Evolutionary conservation across 495 filamentous ascomycete species (phyloP), one percentile per base, ranked within the genome.

Genomic region (Xylaria nigripes): DNA sequence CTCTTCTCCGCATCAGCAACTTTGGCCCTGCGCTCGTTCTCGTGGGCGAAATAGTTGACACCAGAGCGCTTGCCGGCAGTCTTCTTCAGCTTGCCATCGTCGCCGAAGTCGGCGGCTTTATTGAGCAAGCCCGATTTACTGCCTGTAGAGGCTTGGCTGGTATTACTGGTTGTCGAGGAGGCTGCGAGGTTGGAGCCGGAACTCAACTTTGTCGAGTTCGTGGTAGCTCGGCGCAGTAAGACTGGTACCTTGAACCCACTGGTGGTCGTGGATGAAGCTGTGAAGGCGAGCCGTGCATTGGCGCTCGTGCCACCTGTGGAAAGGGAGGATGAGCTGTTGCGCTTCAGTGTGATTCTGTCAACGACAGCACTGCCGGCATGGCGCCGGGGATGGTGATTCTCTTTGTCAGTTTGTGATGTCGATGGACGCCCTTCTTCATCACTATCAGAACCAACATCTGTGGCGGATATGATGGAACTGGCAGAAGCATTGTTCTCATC

Each of bases 41-140:
- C 91, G 43, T 89, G 79, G 3, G 87, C 82, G 63, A 91, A 86
- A 56, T 86, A 94, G 61, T 92, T 90, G 29, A 95, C 81, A 32
- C 79, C 79, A 2, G 72, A 76, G 27, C 67, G 66, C 61, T 78
- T 80, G 32, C 75, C 69, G 18, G 84, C 82, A 22, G 81, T 85
- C 73, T 85, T 88, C 72, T 87, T 90, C 10, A 81, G 76, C 50
- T 81, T 80, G 8, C 73, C 71, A 19, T 69, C 63, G 56, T 72
- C 70, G 60, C 76, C 56, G 61, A 61, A 58, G 60, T 71, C 54
- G 30, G 64, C 59, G 13, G 69, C 69, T 4, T 68, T 75, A 3
- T 69, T 68, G 48, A 63, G 67, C 45, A 65, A 67, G 19, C 62
- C 57, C 24, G 68, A 64, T 41, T 55, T 76, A 51, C 61, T 68